Evolutionary conservation across 345 rosid species (phyloP), one percentile per base, ranked within the genome.

Genomic region (Excoecaria agallocha): DNA sequence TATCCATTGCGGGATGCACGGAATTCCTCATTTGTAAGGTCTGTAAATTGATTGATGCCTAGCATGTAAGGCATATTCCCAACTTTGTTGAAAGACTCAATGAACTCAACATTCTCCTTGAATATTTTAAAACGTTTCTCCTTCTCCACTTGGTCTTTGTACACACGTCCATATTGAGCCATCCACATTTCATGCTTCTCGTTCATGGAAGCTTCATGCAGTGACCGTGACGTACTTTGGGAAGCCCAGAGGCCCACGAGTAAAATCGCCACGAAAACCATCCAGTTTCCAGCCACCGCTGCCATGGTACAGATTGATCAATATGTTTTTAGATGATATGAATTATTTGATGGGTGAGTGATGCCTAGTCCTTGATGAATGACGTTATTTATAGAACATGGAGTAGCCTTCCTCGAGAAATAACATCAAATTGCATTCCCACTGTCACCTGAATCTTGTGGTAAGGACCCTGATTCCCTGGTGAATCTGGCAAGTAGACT

Each of bases 21-120:
- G 59, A 89, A 91, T 58, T 89, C 93, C 46, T 89, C 80, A 1
- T 77, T 45, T 1, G 86, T 84, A 12, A 84, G 74, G 71, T 91
- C 89, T 12, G 92, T 79, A 80, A 88, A 88, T 35, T 74, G 69
- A 41, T 91, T 91, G 59, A 80, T 48, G 24, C 84, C 80, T 41
- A 84, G 56, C 61, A 46, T 70, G 69, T 77, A 86, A 56, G 80
- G 71, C 51, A 0, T 63, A 48, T 71, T 81, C 30, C 65, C 66
- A 0, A 63, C 76, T 12, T 75, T 80, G 74, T 85, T 88, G 75
- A 80, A 85, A 8, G 64, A 72, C 13, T 86, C 81, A 0, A 88
- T 72, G 19, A 75, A 82, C 49, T 84, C 69, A 61, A 88, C 65
- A 71, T 86, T 89, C 54, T 71, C 79, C 77, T 76, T 83, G 68